Percentiles rank a stretch among this genome's conserved stretches.
Conservation (phyloP, 441 rosid species). For the Bruguiera hainesii region DNA sequence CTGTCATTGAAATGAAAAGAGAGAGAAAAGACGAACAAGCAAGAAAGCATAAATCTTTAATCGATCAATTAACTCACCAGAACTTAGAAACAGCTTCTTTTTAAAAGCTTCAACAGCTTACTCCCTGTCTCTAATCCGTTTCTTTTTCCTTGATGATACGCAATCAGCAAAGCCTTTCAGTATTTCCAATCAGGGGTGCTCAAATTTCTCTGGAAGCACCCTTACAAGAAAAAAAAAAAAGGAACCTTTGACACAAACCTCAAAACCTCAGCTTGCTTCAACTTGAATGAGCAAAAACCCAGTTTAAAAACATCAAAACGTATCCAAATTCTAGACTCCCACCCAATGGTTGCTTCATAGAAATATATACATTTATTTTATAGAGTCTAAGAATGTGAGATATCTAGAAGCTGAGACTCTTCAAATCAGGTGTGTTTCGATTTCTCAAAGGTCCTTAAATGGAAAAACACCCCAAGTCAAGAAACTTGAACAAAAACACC, state of each 20-base stretch:
- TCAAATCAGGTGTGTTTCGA: neutral
- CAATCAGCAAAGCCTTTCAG: neutral
- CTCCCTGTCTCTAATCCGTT: conserved; percentile 6
- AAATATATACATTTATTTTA: neutral
- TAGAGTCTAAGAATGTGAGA: neutral
- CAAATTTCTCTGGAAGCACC: neutral
- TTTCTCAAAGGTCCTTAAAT: neutral
- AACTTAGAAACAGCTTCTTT: conserved; percentile 1
- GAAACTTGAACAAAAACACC: conserved; percentile 27
- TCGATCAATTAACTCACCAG: conserved; percentile 14
- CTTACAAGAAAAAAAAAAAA: neutral
- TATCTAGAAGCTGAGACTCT: conserved; percentile 17
- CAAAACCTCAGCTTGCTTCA: neutral
- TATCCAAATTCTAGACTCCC: neutral
- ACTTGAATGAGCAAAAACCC: neutral
- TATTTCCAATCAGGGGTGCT: neutral
- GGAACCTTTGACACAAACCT: neutral
- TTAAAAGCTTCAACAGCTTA: conserved; percentile 4
- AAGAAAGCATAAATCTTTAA: neutral
- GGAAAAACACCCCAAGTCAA: conserved; percentile 18
- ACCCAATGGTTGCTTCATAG: conserved; percentile 8
- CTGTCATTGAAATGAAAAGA: neutral
- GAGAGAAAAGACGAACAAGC: neutral
- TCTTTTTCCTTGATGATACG: neutral
- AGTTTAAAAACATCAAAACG: neutral